Conservation (phyloP, 2,329 filamentous ascomycete genomes). For the Colletotrichum falcatum region DNA sequence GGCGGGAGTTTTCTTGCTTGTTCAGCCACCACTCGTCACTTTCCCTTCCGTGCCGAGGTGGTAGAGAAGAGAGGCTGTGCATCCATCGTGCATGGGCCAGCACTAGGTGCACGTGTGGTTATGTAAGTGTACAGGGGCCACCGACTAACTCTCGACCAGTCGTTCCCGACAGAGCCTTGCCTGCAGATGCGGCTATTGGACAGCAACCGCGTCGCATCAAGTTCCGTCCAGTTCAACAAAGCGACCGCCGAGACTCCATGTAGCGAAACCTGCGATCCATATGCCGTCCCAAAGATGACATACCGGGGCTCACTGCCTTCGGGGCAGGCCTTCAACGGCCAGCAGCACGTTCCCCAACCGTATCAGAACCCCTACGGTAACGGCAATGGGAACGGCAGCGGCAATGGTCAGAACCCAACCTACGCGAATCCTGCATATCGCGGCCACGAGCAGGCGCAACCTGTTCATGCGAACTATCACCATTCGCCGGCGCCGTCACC, state of each 20-base stretch:
- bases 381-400: slow-evolving; percentile 38
- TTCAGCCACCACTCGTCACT: not conserved
- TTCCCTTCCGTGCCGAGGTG: not conserved
- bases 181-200: slow-evolving; percentile 37
- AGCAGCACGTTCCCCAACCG: slow-evolving; percentile 45
- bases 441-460: slow-evolving; percentile 45
- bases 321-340: slow-evolving; percentile 55
- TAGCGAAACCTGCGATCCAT: slow-evolving; percentile 35
- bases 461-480: slow-evolving; percentile 46
- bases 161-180: slow-evolving; percentile 30
- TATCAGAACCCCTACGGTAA: slow-evolving; percentile 33
- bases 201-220: slow-evolving; percentile 39
- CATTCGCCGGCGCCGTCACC: slow-evolving; percentile 46
- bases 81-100: slow-evolving; percentile 20
- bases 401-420: slow-evolving; percentile 39
- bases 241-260: slow-evolving; percentile 29
- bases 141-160: slow-evolving; percentile 15
- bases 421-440: slow-evolving; percentile 38
- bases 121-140: slow-evolving; percentile 29
- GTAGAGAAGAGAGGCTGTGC: not conserved
- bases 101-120: slow-evolving; percentile 30
- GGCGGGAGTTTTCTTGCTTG: not conserved
- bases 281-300: slow-evolving; percentile 49
- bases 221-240: slow-evolving; percentile 30
- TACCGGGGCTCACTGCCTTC: slow-evolving; percentile 55